phyloP scores from a whole-genome alignment of 345 rosid genomes.

The Diplotaxis tenuifolia region DNA sequence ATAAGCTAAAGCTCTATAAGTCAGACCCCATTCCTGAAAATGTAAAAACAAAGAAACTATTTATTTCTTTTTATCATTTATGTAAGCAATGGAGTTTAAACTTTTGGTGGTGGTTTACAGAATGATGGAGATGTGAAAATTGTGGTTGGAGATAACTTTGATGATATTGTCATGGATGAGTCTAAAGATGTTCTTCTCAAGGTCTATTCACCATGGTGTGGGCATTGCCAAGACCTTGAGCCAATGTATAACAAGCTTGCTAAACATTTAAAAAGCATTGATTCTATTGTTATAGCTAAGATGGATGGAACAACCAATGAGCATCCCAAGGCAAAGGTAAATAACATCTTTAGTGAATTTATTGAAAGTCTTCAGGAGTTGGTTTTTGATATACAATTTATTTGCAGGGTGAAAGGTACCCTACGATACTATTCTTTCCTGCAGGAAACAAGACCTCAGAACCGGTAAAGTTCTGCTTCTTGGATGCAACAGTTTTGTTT shows the following conservation, averaged over 20 bases:
- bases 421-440: constrained; percentile 94
- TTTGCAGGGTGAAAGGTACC: constrained; percentile 89
- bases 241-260: constrained; percentile 94
- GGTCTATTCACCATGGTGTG: constrained; percentile 99
- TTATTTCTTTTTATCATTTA: constrained; percentile 16
- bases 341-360: neutral
- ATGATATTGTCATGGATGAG: constrained; percentile 88
- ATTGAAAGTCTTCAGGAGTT: neutral
- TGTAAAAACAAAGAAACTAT: constrained; percentile 39
- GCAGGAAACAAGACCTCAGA: constrained; percentile 98
- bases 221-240: constrained; percentile 96
- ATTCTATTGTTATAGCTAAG: constrained; percentile 88
- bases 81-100: constrained; percentile 21
- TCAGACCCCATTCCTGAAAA: constrained; percentile 93
- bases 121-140: constrained; percentile 95
- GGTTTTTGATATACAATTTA: neutral
- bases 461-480: constrained; percentile 64
- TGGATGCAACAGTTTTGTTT: neutral
- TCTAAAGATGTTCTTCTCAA: constrained; percentile 93
- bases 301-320: constrained; percentile 99
- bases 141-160: constrained; percentile 91
- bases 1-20: constrained; percentile 82
- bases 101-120: constrained; percentile 43
- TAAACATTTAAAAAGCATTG: constrained; percentile 70
- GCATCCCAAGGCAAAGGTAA: constrained; percentile 98